Conservation (phyloP, 2,329 filamentous ascomycete species). For the Rhynchosporium secalis region DNA sequence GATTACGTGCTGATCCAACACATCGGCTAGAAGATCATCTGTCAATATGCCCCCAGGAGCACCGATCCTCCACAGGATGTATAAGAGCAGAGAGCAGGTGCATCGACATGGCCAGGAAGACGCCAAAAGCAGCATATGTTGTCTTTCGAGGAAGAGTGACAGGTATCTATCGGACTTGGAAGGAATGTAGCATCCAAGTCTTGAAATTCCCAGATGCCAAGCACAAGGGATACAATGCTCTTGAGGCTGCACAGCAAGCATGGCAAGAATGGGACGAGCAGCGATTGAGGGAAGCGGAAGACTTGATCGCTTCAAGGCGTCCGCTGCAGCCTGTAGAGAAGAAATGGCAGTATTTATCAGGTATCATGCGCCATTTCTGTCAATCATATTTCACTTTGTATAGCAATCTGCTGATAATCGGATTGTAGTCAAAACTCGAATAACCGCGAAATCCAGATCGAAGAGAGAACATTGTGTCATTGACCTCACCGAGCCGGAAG, state of each 20-base stretch:
- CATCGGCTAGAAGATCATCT: background rate
- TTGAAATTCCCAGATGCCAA: conserved; percentile 16
- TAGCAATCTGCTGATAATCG: background rate
- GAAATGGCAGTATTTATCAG: background rate
- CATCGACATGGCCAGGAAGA: conserved; percentile 8
- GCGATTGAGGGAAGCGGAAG: background rate
- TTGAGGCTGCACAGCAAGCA: background rate
- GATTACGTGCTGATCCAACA: no score
- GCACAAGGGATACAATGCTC: conserved; percentile 22
- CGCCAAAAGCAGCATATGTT: conserved; percentile 13
- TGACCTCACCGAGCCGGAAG: conserved; percentile 3
- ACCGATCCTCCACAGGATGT: background rate
- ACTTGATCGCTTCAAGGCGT: background rate
- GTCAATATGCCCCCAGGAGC: background rate
- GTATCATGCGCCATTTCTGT: background rate
- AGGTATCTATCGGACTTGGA: background rate
- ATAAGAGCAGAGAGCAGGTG: background rate
- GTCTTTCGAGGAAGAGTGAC: background rate
- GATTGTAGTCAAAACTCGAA: background rate
- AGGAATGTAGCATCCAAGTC: conserved; percentile 23
- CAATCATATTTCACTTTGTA: background rate
- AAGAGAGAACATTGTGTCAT: conserved; percentile 3
- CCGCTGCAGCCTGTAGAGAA: background rate
- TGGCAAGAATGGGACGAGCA: conserved; percentile 8
- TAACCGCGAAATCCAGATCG: background rate